phyloP scores from a whole-genome alignment of 257 asterid genomes.

The Jacaranda mimosifolia region DNA sequence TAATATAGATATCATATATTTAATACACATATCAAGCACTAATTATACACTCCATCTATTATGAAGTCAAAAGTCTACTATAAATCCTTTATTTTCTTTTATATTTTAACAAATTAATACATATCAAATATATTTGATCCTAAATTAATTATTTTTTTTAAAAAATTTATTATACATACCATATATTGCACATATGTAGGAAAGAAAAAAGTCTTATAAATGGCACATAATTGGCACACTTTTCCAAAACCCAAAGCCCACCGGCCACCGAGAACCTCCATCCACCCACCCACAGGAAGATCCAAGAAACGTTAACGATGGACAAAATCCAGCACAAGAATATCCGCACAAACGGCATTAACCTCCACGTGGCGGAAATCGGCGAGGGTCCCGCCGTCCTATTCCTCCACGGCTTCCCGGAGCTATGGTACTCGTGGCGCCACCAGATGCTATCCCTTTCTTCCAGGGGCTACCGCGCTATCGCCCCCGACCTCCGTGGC shows the following conservation, averaged over 20 bases:
- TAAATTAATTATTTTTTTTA: no score
- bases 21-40: no score
- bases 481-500: conserved; percentile 98
- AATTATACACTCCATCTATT: no score
- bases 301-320: conserved; percentile 42
- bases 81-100: no score
- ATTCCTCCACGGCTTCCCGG: conserved; percentile 94
- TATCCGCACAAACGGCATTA: conserved; percentile 67
- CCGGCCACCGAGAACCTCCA: background rate
- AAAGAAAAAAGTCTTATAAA: no score
- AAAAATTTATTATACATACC: no score
- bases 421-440: conserved; percentile 99
- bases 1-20: no score
- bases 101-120: no score
- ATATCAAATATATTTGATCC: no score
- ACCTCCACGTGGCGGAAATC: conserved; percentile 87
- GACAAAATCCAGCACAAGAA: conserved; percentile 72
- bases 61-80: no score
- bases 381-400: conserved; percentile 88
- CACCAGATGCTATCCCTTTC: conserved; percentile 87
- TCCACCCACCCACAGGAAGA: background rate
- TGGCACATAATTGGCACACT: background rate
- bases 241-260: background rate
- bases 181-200: no score
- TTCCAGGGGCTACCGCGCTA: conserved; percentile 77